Evolutionary conservation across 805 yeast species (phyloP), one percentile per base, ranked within the genome.

Genomic region (Naumovozyma baii): DNA sequence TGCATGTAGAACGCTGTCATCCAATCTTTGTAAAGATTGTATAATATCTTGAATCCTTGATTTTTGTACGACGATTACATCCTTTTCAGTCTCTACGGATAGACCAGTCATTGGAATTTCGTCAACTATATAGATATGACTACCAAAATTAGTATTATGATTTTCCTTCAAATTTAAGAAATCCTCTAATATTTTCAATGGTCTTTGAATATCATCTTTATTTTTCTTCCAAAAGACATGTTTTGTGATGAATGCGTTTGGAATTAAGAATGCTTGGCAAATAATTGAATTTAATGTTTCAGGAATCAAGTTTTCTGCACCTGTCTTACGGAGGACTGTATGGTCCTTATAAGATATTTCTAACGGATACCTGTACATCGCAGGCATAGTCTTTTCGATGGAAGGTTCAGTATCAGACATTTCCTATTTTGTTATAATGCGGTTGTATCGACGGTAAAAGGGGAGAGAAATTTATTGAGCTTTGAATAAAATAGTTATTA

Each of bases 211-310:
- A 29, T 29, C 31, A 8, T 29, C 31, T 12, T 29, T n/a, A 13
- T 29, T 29, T 29, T 29, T 29, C 14, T 29, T 29, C 31, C 31
- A 29, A 29, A 29, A 29, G 31, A 29, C 31, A 29, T 29, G 31
- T 13, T 29, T 29, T 8, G 31, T 29, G 5, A 29, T 29, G 31
- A 29, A 29, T 5, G 31, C 31, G 7, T 29, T 29, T 29, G 7
- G 31, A 12, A 29, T 29, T 29, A 29, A 29, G 14, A 29, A 29
- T 29, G 31, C 31, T 13, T 29, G 31, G 13, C 15, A 29, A n/a
- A 29, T 29, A 5, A 29, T 12, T 29, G 31, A 29, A 5, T 29
- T n/a, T n/a, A 29, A 13, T 8, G 15, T 9, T 29, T 29, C 31
- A 13, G 31, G 31, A 29, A n/a, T 29, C 13, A 29, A 14, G 14